Evolutionary conservation across 208 protist genomes (phyloP), one percentile per base, ranked within the genome.

Genomic region (Acanthamoeba healyi): DNA sequence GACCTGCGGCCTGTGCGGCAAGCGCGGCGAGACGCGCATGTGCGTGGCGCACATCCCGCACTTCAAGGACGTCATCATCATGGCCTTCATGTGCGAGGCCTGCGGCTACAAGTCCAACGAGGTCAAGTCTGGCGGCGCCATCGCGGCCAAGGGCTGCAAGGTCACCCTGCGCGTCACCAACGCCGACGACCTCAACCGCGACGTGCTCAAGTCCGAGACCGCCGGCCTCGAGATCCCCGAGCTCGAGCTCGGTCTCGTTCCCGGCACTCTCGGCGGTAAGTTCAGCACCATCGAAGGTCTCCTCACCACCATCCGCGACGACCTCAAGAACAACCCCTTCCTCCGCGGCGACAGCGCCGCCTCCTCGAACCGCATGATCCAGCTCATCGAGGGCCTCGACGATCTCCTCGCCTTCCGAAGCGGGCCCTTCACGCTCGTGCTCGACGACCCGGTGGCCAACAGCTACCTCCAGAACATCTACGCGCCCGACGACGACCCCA

Each of bases 281-380:
- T 98, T 98, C 81, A 98, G 98, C 3, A 98, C 98, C 38, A 90
- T 98, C 5, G 98, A 98, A 82, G 98, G 97, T 94, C 51, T 98
- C 10, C 10, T 98, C 0, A 72, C 32, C 3, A 46, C 65, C 10
- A 81, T 97, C 17, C 61, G 32, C 7, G 93, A 96, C 7, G 72
- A 98, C 32, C 63, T 98, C 7, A 89, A n/a, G 34, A 32, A 96
- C 26, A 95, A 95, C 42, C 96, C 95, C 82, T 97, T 98, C 82
- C 54, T 96, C 5, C 26, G 46, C 24, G 97, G 97, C 84, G 97
- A 98, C 77, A 77, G 36, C 42, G 67, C 94, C 34, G 63, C 93
- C 22, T n/a, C 58, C 5, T 24, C 26, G 5, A 32, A 89, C 49
- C 56, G 88, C 4, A 46, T 97, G 1, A 70, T 58, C 2, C 7